These are phyloP conservation scores for Populus tomentosa DNA, from an alignment of 441 rosid species.

Conservation along the genomic window DNA sequence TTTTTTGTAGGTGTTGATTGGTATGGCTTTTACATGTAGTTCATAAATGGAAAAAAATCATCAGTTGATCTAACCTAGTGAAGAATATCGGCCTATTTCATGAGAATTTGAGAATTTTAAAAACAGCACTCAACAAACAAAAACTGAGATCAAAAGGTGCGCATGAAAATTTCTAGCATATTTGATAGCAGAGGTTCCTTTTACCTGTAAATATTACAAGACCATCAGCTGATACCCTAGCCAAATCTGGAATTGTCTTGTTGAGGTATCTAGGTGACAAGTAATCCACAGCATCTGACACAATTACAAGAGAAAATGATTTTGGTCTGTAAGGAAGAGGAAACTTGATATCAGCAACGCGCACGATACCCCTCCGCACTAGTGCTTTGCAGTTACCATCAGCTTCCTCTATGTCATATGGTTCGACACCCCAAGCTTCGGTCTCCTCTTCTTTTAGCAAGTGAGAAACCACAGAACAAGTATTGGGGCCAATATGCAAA, in stretches of 20 bases:
- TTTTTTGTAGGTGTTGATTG: neutral
- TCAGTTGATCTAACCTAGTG: neutral
- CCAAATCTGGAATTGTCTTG: slow-evolving; percentile 59
- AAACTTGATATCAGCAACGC: slow-evolving; percentile 68
- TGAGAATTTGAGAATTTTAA: neutral
- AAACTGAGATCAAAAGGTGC: neutral
- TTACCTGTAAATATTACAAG: slow-evolving; percentile 58
- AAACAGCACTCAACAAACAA: neutral
- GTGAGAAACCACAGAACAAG: slow-evolving; percentile 53
- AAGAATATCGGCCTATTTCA: neutral
- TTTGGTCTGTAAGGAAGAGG: slow-evolving; percentile 59
- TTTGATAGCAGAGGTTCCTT: neutral
- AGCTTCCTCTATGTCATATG: slow-evolving; percentile 62
- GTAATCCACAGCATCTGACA: slow-evolving; percentile 67
- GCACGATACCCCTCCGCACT: slow-evolving; percentile 54
- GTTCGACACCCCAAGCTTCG: slow-evolving; percentile 68
- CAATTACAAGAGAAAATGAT: slow-evolving; percentile 60
- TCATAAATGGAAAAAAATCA: neutral
- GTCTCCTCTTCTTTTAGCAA: slow-evolving; percentile 53
- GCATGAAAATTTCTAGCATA: neutral
- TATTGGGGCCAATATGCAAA: slow-evolving; percentile 61
- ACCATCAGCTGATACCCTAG: slow-evolving; percentile 55
- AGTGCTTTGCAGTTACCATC: slow-evolving; percentile 43
- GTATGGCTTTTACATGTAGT: neutral
- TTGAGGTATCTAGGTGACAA: slow-evolving; percentile 68